Conservation (phyloP, 1,284 basidiomycete genomes). For the Exsudoporus floridanus region DNA sequence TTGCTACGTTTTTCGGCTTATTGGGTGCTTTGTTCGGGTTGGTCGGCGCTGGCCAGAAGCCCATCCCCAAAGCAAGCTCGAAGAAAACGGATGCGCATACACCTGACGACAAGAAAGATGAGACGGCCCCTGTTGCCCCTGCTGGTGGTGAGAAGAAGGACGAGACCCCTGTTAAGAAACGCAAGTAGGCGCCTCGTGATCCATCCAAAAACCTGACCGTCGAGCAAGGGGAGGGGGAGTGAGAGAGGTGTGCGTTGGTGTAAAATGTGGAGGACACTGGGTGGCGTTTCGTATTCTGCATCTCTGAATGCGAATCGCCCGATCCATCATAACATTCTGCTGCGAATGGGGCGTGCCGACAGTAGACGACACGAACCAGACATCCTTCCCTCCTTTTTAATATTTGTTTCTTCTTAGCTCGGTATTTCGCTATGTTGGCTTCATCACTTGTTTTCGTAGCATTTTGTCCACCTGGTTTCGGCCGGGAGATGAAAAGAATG, state of each 20-base stretch:
- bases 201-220: slow-evolving; percentile 10
- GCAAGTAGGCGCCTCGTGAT: slow-evolving; percentile 26
- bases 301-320: neutral
- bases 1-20: slow-evolving; percentile 82
- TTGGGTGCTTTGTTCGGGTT: slow-evolving; percentile 77
- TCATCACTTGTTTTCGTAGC: slow-evolving; percentile 25
- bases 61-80: slow-evolving; percentile 62
- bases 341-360: slow-evolving; percentile 8
- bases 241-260: slow-evolving; percentile 3
- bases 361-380: slow-evolving; percentile 5
- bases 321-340: slow-evolving; percentile 7
- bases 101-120: slow-evolving; percentile 64
- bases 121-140: slow-evolving; percentile 62
- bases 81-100: slow-evolving; percentile 73
- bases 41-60: slow-evolving; percentile 68
- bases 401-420: slow-evolving; percentile 4
- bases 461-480: slow-evolving; percentile 1
- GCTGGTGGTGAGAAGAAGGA: slow-evolving; percentile 67
- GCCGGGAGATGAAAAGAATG: slow-evolving; percentile 16
- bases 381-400: slow-evolving; percentile 1
- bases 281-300: slow-evolving; percentile 4
- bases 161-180: slow-evolving; percentile 32
- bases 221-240: neutral
- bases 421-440: slow-evolving; percentile 7
- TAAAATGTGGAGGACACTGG: slow-evolving; percentile 15